Evolutionary conservation across 2,329 filamentous ascomycete species (phyloP).

Genomic region (Rhexocercosporidium sp.): DNA sequence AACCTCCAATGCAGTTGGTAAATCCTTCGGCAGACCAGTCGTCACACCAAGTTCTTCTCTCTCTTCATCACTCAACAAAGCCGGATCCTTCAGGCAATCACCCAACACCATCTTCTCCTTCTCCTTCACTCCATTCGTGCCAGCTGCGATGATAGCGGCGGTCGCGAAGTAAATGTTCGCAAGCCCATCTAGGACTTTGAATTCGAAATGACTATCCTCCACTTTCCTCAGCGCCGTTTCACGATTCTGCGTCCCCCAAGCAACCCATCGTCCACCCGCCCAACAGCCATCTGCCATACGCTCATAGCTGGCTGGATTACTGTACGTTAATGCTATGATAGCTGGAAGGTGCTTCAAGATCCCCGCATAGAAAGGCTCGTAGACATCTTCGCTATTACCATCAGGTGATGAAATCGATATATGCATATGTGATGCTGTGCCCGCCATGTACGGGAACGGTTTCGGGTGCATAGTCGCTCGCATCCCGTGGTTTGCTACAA

Average conservation of each 20-base stretch:
- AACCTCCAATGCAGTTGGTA: slow-evolving; percentile 59
- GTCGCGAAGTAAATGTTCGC: slow-evolving; percentile 79
- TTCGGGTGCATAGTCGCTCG: slow-evolving; percentile 77
- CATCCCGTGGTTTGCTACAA: slow-evolving; percentile 66
- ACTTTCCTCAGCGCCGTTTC: slow-evolving; percentile 76
- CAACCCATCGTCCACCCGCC: slow-evolving; percentile 79
- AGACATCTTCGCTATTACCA: slow-evolving; percentile 46
- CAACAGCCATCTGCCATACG: slow-evolving; percentile 72
- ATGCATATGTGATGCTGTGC: slow-evolving; percentile 73
- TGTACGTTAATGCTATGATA: slow-evolving; percentile 72
- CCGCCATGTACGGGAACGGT: slow-evolving; percentile 61
- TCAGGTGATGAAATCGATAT: slow-evolving; percentile 61
- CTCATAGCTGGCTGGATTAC: slow-evolving; percentile 70
- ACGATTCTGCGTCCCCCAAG: slow-evolving; percentile 83
- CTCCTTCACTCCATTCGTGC: slow-evolving; percentile 57
- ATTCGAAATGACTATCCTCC: slow-evolving; percentile 72
- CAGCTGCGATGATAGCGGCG: slow-evolving; percentile 64
- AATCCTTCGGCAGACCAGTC: slow-evolving; percentile 56
- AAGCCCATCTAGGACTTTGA: slow-evolving; percentile 78
- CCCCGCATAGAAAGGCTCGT: slow-evolving; percentile 73
- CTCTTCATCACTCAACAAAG: slow-evolving; percentile 52
- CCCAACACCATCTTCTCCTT: slow-evolving; percentile 51
- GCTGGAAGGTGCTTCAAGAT: slow-evolving; percentile 69
- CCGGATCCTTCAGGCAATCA: slow-evolving; percentile 63
- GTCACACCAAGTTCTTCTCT: slow-evolving; percentile 58